Base-by-base conservation (phyloP, 495 filamentous ascomycete genomes). In the Gamarada debralockiae region DNA sequence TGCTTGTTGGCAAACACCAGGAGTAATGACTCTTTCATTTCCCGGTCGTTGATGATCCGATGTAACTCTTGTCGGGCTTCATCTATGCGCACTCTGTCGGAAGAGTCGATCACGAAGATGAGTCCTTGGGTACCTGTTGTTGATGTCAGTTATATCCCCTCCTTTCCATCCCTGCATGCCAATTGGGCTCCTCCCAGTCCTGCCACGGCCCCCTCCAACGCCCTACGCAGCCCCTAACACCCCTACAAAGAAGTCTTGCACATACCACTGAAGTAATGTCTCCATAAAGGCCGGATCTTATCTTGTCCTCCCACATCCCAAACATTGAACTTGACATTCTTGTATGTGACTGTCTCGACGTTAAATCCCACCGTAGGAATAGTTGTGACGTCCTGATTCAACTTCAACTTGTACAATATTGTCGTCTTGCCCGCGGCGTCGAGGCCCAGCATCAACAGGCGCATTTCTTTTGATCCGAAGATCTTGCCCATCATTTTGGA, bases 301-400 rank as follows among this genome's bases (percentile, higher is more conserved):
- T 98, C 93, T 78, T 98, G 93, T 61, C 93, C 93, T 69, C 93
- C 93, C 27, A 98, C 93, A 76, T 98, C 93, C 93, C 93, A 98
- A 51, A 98, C 91, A 62, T 96, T 97, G 79, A 98, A 98, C 69
- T 97, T 96, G 67, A 96, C 90, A 66, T 98, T 98, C 78, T 96
- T 96, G 74, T 96, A 95, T 46, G 90, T 95, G 52, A 98, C 90
- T n/a, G 89, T 95, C 76, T 98, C 93, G 65, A 98, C 93, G 75
- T 98, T 98, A 78, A 98, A 98, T 50, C 93, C 95, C 62, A 97
- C 93, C 25, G 93, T 97, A 22, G 93, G 93, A 60, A 99, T 97
- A n/a, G 95, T 97, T 42, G 95, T 97, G 60, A 99, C 91, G 60
- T 95, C 88, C 70, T 96, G 91, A 67, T 95, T 90, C 57, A 97